Base-by-base conservation (phyloP, 83 land plant species). In the Diphasiastrum complanatum region DNA sequence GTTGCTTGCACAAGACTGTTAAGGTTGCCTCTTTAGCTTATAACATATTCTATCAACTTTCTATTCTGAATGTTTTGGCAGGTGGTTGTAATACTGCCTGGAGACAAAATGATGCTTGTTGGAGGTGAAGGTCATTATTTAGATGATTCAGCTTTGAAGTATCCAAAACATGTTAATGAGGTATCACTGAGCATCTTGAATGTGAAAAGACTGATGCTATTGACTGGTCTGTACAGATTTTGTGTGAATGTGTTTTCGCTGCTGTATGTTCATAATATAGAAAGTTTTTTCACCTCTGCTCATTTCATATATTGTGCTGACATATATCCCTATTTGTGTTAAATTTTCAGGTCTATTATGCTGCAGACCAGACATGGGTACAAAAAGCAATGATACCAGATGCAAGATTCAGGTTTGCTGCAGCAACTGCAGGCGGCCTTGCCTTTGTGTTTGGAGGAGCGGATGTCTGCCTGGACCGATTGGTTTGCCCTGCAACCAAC, bases 151-250 rank as follows among this genome's bases (percentile, higher is more conserved):
- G 25, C 22, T 5, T 72, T 29, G 61, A 77, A 77, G 67, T 77
- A 77, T 38, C 79, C 79, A 33, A 77, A 77, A 60, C 77, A 77
- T 47, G 77, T 72, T 5, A 77, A 77, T 32, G 79, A 77, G 72
- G 79, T 77, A 57, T 14, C n/a, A n/a, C n/a, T n/a, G n/a, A n/a
- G n/a, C 23, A 6, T 48, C 6, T 6, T 18, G 14, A 45, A 45
- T 59, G 20, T 24, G 8, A 35, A 37, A 25, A 4, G 16, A 3
- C 20, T 59, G 49, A 14, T 8, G 52, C 6, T 8, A 14, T 14
- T 50, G 43, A 16, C 43, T 40, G 8, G 43, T 8, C 8, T 40
- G 43, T 8, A 8, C 43, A 8, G 8, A 8, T 40, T 40, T 16
- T n/a, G n/a, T 41, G 45, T 14, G 45, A 41, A 41, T 41, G 18